These are phyloP conservation scores for Falciphora oryzae DNA, from an alignment of 2,329 filamentous ascomycete species.

Conservation along the genomic window DNA sequence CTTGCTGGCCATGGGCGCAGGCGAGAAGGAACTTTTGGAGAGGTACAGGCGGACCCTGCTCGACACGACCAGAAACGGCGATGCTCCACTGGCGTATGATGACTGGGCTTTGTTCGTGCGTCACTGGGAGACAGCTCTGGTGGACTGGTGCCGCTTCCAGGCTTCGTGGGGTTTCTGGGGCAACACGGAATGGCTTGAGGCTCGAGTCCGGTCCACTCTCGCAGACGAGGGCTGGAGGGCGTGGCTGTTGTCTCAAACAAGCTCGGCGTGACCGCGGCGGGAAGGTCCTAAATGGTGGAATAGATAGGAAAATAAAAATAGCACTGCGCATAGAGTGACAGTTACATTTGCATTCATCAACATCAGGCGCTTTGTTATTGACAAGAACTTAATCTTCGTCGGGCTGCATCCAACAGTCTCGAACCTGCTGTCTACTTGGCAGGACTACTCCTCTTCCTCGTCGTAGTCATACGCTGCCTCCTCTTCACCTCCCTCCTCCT, in stretches of 20 bases:
- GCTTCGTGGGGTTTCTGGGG: conserved; percentile 58
- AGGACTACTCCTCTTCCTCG: neutral
- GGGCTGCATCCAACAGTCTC: no score
- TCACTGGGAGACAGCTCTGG: conserved; percentile 62
- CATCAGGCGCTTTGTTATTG: no score
- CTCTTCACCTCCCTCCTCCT: neutral
- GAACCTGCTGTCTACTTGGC: no score
- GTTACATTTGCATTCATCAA: no score
- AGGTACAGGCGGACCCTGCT: neutral
- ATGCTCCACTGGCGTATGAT: conserved; percentile 42
- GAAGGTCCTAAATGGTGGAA: no score
- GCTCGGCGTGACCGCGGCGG: no score
- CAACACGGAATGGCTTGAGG: conserved; percentile 52
- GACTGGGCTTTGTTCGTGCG: conserved; percentile 51
- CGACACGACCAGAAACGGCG: conserved; percentile 23
- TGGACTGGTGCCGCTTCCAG: conserved; percentile 61
- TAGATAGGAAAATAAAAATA: no score
- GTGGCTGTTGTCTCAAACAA: conserved; percentile 1
- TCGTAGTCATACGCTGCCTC: neutral
- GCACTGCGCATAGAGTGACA: no score
- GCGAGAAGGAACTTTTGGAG: conserved; percentile 2
- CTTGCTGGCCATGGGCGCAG: neutral
- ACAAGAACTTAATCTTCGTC: no score
- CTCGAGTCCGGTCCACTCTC: conserved; percentile 44
- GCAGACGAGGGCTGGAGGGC: conserved; percentile 34